Percentiles rank a stretch among this genome's conserved stretches.
These are phyloP conservation scores for Apostasia ramifera DNA, from an alignment of 106 monocot species.

Conservation along the genomic window DNA sequence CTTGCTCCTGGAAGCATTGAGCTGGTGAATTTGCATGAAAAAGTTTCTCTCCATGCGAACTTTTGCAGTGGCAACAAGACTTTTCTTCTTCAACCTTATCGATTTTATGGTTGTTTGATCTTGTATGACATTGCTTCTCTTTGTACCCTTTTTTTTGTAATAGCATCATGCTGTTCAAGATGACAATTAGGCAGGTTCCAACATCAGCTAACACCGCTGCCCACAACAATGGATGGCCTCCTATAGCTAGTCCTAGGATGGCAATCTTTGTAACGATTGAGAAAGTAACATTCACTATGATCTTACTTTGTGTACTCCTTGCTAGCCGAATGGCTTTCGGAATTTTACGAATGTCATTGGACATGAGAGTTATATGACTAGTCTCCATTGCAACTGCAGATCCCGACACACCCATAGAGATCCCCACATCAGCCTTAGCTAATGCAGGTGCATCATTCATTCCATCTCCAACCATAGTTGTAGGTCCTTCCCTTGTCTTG, in stretches of 20 bases:
- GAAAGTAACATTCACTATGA: slow-evolving; percentile 67
- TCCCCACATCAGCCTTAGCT: slow-evolving; percentile 73
- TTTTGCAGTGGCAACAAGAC: background rate
- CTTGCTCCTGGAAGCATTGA: slow-evolving; percentile 13
- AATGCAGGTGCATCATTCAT: slow-evolving; percentile 95
- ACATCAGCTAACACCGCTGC: slow-evolving; percentile 95
- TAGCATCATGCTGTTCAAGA: slow-evolving; percentile 75
- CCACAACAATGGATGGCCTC: slow-evolving; percentile 81
- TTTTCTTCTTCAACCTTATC: background rate
- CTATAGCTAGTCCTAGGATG: slow-evolving; percentile 59
- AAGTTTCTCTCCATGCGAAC: background rate
- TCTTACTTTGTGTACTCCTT: slow-evolving; percentile 41
- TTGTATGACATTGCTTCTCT: slow-evolving; percentile 30
- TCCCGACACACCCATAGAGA: slow-evolving; percentile 98
- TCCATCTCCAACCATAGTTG: slow-evolving; percentile 87
- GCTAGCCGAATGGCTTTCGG: slow-evolving; percentile 64
- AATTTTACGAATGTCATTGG: slow-evolving; percentile 80
- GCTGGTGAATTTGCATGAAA: background rate
- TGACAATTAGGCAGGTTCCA: slow-evolving; percentile 81
- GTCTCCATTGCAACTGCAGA: slow-evolving; percentile 89
- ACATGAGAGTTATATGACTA: slow-evolving; percentile 88
- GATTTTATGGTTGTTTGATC: slow-evolving; percentile 9
- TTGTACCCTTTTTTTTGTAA: slow-evolving; percentile 14
- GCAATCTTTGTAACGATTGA: slow-evolving; percentile 53
- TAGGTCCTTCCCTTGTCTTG: slow-evolving; percentile 45